Conservation (phyloP, 805 yeast genomes). For the Suhomyces pyralidae region DNA sequence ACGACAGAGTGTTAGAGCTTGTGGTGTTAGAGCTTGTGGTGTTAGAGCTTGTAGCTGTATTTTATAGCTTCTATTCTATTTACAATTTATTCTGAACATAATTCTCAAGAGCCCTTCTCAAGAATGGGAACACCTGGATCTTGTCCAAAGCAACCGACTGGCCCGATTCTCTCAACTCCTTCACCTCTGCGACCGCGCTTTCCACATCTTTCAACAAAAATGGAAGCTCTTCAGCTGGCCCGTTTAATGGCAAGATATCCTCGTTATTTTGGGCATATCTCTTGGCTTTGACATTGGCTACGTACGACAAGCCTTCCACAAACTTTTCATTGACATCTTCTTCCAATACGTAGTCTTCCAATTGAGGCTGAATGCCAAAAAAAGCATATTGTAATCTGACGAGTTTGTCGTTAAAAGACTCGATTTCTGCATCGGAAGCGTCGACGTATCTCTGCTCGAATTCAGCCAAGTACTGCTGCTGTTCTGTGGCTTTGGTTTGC, state of each 20-base stretch:
- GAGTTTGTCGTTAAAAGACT: constrained; percentile 57
- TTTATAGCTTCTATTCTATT: too few relatives aligned
- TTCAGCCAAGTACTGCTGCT: constrained; percentile 49
- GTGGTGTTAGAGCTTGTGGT: too few relatives aligned
- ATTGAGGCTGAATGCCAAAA: constrained; percentile 77
- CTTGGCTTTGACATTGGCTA: constrained; percentile 65
- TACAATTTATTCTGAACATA: constrained; percentile 8
- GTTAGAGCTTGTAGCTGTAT: too few relatives aligned
- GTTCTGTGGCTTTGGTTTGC: constrained; percentile 42
- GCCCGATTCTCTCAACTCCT: constrained; percentile 46
- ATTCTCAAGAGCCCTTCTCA: constrained; percentile 28
- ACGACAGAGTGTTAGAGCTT: too few relatives aligned
- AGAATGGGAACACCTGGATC: constrained; percentile 39
- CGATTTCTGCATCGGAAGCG: constrained; percentile 50
- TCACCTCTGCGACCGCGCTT: constrained; percentile 46
- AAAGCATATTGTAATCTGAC: constrained; percentile 78
- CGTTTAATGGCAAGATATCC: constrained; percentile 34
- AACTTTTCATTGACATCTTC: constrained; percentile 48
- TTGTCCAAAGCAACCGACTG: constrained; percentile 27
- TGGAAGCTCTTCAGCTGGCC: constrained; percentile 40
- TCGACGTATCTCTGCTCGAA: constrained; percentile 58
- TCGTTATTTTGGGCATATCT: constrained; percentile 23
- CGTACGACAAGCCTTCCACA: constrained; percentile 65
- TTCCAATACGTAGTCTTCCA: constrained; percentile 51
- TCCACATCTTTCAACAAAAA: constrained; percentile 32